phyloP scores from a whole-genome alignment of 2,329 filamentous ascomycete species.

The Epichloe sibirici region DNA sequence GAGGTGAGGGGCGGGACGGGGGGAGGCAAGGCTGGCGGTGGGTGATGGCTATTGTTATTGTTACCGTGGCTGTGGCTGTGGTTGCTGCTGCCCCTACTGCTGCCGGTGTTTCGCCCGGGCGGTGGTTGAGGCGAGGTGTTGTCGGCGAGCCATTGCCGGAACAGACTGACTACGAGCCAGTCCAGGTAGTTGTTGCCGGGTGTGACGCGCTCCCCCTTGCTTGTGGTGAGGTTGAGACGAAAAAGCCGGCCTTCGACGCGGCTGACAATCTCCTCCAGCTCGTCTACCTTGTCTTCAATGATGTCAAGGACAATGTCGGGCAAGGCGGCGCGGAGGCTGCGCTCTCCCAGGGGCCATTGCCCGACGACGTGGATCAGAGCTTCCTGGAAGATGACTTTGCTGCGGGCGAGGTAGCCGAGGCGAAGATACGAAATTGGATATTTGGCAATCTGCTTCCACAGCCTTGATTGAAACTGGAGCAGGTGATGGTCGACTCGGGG shows the following conservation, averaged over 20 bases:
- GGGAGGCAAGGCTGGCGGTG: conserved; percentile 19
- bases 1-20: conserved; percentile 39
- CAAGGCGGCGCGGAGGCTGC: conserved; percentile 61
- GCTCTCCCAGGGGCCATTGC: conserved; percentile 75
- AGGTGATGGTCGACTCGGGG: conserved; percentile 88
- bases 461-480: conserved; percentile 74
- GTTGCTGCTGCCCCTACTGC: neutral
- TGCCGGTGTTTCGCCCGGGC: conserved; percentile 19
- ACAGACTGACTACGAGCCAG: conserved; percentile 79
- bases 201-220: conserved; percentile 68
- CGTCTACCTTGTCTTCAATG: conserved; percentile 90
- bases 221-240: conserved; percentile 65
- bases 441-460: conserved; percentile 95
- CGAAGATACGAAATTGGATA: conserved; percentile 89
- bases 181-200: conserved; percentile 73
- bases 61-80: conserved; percentile 13
- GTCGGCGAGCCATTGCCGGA: conserved; percentile 87
- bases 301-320: conserved; percentile 71
- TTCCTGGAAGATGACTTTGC: conserved; percentile 73
- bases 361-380: conserved; percentile 89
- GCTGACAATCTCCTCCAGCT: conserved; percentile 71
- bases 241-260: conserved; percentile 74
- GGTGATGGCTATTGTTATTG: conserved; percentile 2
- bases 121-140: conserved; percentile 62
- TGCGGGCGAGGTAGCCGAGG: conserved; percentile 74